Evolutionary conservation across 257 asterid genomes (phyloP).

Genomic region (Nicotiana benthamiana): DNA sequence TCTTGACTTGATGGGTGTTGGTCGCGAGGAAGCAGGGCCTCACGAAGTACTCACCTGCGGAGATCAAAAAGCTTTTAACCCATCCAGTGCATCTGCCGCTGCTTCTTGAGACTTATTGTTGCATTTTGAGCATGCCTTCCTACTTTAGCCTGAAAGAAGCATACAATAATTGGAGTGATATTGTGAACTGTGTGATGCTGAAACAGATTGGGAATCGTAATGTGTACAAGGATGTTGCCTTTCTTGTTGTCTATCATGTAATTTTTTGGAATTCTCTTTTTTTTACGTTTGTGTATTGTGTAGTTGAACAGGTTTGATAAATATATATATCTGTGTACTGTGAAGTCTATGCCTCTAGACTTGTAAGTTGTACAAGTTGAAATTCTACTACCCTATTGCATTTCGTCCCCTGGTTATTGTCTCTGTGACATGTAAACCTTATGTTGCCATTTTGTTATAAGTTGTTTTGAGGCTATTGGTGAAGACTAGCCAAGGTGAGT

Average conservation of each 20-base stretch:
- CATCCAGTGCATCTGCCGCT: conserved; percentile 26
- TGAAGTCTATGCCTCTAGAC: neutral
- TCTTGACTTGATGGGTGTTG: conserved; percentile 76
- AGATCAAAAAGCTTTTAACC: conserved; percentile 57
- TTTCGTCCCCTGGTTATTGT: neutral
- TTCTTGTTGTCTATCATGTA: neutral
- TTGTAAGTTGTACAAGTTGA: neutral
- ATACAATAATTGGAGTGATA: neutral
- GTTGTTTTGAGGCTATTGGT: neutral
- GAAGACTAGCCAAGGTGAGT: neutral
- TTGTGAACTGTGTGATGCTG: neutral
- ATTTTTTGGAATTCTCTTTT: neutral
- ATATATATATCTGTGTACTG: neutral
- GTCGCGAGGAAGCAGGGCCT: conserved; percentile 76
- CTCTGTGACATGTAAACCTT: neutral
- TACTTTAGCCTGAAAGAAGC: neutral
- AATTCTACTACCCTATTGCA: neutral
- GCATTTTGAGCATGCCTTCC: neutral
- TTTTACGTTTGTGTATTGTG: neutral
- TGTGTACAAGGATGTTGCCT: neutral
- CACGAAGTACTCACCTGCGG: conserved; percentile 65
- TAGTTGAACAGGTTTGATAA: neutral
- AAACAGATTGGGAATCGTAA: neutral
- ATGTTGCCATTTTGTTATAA: neutral
- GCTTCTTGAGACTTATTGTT: conserved; percentile 31